Conservation (phyloP, 2,329 filamentous ascomycete species). For the Sporothrix brasiliensis region DNA sequence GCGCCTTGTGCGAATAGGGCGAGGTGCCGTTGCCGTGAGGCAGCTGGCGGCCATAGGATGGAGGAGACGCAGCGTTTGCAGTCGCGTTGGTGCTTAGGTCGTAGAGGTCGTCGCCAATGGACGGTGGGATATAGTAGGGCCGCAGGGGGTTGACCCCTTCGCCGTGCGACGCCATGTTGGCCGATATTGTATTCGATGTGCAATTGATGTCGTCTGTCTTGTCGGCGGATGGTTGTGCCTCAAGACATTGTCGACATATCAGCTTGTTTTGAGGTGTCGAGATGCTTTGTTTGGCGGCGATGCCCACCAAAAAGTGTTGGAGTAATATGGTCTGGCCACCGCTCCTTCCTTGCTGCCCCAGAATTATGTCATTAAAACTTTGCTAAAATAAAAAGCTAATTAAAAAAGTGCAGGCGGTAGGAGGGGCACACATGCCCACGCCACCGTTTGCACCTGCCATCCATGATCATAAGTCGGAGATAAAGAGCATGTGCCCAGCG, state of each 20-base stretch:
- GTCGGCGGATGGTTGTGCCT: background rate
- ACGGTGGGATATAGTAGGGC: constrained; percentile 68
- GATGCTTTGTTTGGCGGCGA: constrained; percentile 22
- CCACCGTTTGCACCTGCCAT: background rate
- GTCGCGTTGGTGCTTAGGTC: constrained; percentile 32
- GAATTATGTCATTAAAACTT: constrained; percentile 25
- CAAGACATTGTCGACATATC: constrained; percentile 13
- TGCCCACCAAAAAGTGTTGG: constrained; percentile 7
- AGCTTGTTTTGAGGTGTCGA: background rate
- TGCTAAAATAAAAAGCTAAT: background rate
- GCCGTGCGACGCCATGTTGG: constrained; percentile 49
- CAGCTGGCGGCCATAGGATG: constrained; percentile 46
- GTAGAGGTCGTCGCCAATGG: constrained; percentile 52
- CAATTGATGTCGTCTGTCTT: background rate
- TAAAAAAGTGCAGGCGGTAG: constrained; percentile 9
- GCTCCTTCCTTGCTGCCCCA: constrained; percentile 25
- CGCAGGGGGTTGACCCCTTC: constrained; percentile 65
- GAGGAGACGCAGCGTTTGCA: constrained; percentile 9
- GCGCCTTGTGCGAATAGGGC: constrained; percentile 65
- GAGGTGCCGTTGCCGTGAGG: constrained; percentile 50
- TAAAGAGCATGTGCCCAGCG: constrained; percentile 16
- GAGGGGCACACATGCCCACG: constrained; percentile 20
- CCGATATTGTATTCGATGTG: background rate
- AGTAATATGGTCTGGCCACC: constrained; percentile 24
- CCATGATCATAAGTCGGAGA: constrained; percentile 26